Conservation (phyloP, 2,329 filamentous ascomycete species). For the Beauveria medogensis region DNA sequence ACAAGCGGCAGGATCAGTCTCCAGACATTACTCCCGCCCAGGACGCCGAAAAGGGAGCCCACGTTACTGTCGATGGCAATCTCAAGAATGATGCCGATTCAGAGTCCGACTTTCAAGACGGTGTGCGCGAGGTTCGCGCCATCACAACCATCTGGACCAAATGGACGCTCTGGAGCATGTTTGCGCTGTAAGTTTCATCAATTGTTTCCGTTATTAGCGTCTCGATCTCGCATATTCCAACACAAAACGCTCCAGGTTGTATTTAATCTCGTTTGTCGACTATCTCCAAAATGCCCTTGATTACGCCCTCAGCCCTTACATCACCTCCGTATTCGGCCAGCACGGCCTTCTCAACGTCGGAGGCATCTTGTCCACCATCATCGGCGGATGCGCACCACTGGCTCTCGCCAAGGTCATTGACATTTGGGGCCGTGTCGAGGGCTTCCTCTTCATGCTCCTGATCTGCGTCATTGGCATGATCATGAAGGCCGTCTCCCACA, state of each 20-base stretch:
- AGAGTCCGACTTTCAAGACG: constrained; percentile 24
- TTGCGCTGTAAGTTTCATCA: constrained; percentile 29
- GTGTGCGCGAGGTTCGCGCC: constrained; percentile 31
- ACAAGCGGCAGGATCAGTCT: background rate
- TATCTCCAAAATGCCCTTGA: constrained; percentile 28
- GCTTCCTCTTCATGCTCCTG: constrained; percentile 33
- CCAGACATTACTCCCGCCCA: background rate
- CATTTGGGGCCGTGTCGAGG: constrained; percentile 40
- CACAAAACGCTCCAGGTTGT: constrained; percentile 23
- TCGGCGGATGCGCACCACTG: constrained; percentile 30
- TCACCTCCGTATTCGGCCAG: constrained; percentile 53
- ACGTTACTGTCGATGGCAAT: background rate
- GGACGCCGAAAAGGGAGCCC: background rate
- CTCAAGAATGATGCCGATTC: constrained; percentile 14
- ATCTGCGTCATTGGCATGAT: constrained; percentile 46
- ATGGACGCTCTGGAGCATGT: constrained; percentile 30
- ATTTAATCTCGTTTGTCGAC: constrained; percentile 32
- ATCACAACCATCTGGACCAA: constrained; percentile 32
- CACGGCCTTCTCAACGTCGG: constrained; percentile 60
- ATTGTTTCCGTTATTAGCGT: no score
- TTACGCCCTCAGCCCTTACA: constrained; percentile 51
- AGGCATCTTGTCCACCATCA: constrained; percentile 47
- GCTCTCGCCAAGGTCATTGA: constrained; percentile 41
- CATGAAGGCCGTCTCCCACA: constrained; percentile 55
- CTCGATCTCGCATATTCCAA: background rate